Percentiles rank a stretch among this genome's conserved stretches.
Conservation (phyloP, 208 protist species). For the Trypanosoma lewisi region DNA sequence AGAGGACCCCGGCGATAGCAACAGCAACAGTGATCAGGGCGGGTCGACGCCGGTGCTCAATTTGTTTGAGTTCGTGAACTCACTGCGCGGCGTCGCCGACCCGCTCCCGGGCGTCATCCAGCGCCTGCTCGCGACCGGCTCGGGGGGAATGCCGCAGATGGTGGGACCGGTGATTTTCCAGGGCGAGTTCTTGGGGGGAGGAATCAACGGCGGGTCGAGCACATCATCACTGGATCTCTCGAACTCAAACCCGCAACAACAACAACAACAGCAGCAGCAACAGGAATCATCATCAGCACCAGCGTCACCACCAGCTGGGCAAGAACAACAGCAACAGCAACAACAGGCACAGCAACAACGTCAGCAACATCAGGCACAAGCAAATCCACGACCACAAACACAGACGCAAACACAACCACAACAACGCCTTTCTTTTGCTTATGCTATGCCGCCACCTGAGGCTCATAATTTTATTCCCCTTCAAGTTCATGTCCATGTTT, state of each 20-base stretch:
- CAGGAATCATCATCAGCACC: no score
- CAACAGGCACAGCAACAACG: slow-evolving; percentile 17
- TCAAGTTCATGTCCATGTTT: slow-evolving; percentile 78
- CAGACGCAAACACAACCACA: slow-evolving; percentile 2
- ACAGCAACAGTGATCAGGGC: slow-evolving; percentile 1
- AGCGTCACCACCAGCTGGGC: no score
- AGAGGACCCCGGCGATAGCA: slow-evolving; percentile 2
- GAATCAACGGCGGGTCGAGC: no score
- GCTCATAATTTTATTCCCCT: slow-evolving; percentile 23
- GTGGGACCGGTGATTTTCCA: neutral
- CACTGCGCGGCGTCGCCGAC: neutral
- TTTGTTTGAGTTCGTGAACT: neutral
- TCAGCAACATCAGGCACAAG: slow-evolving; percentile 25
- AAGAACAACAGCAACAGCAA: slow-evolving; percentile 9
- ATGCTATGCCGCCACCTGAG: neutral
- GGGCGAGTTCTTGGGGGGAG: neutral
- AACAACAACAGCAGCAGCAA: slow-evolving; percentile 8
- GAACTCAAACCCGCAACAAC: slow-evolving; percentile 14
- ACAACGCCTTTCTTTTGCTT: slow-evolving; percentile 6
- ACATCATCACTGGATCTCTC: neutral
- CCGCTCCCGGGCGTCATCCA: neutral
- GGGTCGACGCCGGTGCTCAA: neutral
- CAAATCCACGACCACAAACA: slow-evolving; percentile 18
- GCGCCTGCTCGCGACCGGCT: neutral
- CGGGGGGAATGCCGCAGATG: neutral